Conservation (phyloP, 345 rosid species). For the Salix purpurea region DNA sequence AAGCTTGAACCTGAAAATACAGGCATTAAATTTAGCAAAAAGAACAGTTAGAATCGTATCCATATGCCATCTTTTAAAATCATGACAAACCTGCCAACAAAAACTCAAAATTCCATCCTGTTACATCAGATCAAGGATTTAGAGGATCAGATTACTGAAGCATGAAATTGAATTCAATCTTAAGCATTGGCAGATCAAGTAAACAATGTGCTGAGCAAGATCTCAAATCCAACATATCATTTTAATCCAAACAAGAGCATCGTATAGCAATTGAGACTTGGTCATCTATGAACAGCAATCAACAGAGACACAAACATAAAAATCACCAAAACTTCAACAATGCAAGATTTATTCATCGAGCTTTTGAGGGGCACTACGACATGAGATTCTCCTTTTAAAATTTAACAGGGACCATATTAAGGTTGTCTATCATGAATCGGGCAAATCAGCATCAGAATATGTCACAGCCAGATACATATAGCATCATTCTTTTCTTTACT, state of each 20-base stretch:
- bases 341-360: slow-evolving; percentile 6
- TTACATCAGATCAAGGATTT: slow-evolving; percentile 14
- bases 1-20: slow-evolving; percentile 14
- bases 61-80: not conserved
- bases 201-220: not conserved
- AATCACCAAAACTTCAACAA: slow-evolving; percentile 2
- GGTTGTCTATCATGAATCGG: not conserved
- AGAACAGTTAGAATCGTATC: not conserved
- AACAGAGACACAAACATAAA: slow-evolving; percentile 7
- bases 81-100: not conserved
- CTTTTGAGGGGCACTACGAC: not conserved
- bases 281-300: not conserved
- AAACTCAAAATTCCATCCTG: not conserved
- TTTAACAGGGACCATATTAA: not conserved
- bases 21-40: not conserved
- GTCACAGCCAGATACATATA: not conserved
- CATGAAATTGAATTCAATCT: not conserved
- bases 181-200: not conserved
- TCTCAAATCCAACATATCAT: not conserved
- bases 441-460: not conserved
- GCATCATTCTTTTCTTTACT: not conserved
- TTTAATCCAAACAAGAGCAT: not conserved
- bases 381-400: not conserved
- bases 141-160: not conserved
- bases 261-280: not conserved